Conservation (phyloP, 2,329 filamentous ascomycete genomes). For the Dothideomycetes sp. region DNA sequence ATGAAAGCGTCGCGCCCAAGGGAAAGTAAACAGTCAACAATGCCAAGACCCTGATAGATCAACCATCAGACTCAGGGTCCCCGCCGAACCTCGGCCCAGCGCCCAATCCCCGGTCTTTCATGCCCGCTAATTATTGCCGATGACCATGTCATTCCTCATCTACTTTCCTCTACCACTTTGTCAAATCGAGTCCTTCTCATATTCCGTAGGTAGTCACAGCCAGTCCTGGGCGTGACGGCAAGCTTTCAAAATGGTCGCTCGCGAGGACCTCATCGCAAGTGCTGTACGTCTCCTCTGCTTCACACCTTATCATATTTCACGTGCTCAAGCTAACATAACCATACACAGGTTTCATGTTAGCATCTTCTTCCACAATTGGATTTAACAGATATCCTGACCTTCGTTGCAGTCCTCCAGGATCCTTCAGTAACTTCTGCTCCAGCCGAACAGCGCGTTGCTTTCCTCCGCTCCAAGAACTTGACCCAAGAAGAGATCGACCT, state of each 20-base stretch:
- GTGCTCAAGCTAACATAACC: constrained; percentile 19
- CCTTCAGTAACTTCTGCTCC: constrained; percentile 82
- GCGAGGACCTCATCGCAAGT: constrained; percentile 84
- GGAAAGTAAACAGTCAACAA: constrained; percentile 3
- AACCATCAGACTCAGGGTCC: too few relatives aligned
- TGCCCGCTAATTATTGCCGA: not conserved
- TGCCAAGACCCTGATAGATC: too few relatives aligned
- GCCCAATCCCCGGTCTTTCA: not conserved
- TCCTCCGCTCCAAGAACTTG: constrained; percentile 92
- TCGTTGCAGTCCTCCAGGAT: constrained; percentile 70
- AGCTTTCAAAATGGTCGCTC: constrained; percentile 61
- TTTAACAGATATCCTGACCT: not conserved
- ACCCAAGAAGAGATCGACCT: constrained; percentile 90
- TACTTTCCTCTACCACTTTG: not conserved
- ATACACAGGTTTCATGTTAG: constrained; percentile 42
- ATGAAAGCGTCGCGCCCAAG: not conserved
- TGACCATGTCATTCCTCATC: not conserved
- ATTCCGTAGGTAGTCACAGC: too few relatives aligned
- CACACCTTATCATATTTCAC: too few relatives aligned
- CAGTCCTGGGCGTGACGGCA: too few relatives aligned
- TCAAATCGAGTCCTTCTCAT: too few relatives aligned
- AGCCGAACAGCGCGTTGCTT: constrained; percentile 86
- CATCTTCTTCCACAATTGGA: too few relatives aligned
- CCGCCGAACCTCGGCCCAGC: constrained; percentile 5
- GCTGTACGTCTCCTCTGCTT: constrained; percentile 41